phyloP scores from a whole-genome alignment of 108 stramenopile genomes.

The Skeletonema marinoi region DNA sequence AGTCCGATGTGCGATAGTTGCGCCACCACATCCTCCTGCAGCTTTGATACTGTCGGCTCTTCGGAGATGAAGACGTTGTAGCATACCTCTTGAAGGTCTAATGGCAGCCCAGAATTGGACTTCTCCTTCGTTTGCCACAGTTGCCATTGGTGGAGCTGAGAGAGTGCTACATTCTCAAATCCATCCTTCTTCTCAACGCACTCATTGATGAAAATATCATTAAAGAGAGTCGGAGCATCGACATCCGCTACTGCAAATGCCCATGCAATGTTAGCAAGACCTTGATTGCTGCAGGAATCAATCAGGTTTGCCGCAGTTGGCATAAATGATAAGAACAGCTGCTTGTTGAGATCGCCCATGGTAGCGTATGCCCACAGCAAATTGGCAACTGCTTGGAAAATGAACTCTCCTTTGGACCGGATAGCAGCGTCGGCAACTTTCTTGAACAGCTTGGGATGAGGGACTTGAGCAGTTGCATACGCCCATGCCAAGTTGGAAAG shows the following conservation, averaged over 20 bases:
- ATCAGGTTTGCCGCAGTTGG: constrained; percentile 12
- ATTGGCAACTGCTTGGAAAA: constrained; percentile 39
- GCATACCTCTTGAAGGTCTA: constrained; percentile 20
- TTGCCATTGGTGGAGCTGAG: constrained; percentile 54
- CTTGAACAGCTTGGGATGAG: constrained; percentile 1
- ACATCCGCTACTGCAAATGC: constrained; percentile 38
- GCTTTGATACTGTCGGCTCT: background rate
- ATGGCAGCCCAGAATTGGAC: background rate
- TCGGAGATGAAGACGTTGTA: constrained; percentile 4
- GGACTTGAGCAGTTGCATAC: constrained; percentile 1
- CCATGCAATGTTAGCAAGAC: constrained; percentile 48
- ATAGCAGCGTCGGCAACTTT: constrained; percentile 13
- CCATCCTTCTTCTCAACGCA: constrained; percentile 21
- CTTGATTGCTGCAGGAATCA: constrained; percentile 31
- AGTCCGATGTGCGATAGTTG: constrained; percentile 1
- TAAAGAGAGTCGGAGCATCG: constrained; percentile 28
- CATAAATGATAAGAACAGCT: constrained; percentile 32
- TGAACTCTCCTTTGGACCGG: constrained; percentile 16
- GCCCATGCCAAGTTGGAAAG: constrained; percentile 16
- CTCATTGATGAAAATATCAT: constrained; percentile 16
- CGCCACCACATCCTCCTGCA: constrained; percentile 14
- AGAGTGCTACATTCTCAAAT: too few relatives aligned
- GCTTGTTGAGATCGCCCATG: constrained; percentile 11
- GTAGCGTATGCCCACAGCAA: constrained; percentile 47
- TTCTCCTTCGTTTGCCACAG: constrained; percentile 11